Evolutionary conservation across 371 early-diverging fungal genomes (phyloP), one percentile per base, ranked within the genome.

Genomic region (Syncephalis fuscata): DNA sequence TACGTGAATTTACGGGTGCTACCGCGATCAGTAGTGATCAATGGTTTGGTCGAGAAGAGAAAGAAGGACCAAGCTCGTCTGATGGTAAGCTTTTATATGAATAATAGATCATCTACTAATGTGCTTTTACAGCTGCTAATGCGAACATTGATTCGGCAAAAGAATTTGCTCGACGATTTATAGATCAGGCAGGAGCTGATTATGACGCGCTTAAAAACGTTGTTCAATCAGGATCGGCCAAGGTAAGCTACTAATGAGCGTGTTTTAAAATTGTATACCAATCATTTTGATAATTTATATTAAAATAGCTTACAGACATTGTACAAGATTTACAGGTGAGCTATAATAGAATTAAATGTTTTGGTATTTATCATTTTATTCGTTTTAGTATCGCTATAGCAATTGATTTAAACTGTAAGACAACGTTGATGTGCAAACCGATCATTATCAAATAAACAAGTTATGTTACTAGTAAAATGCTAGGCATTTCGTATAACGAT

Each of bases 111-210:
- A 15, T 17, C 9, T n/a, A 10, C 20, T 15, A 42, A 9, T 15
- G 9, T 15, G 17, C 9, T 42, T 36, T 16, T 36, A n/a, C n/a
- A n/a, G n/a, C 7, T 22, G 40, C 39, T 37, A 38, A 32, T 45
- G n/a, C 11, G 4, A 32, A 32, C 11, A 11, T 32, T 11, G 32
- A 32, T 11, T 32, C 65, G 20, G 79, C 81, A 7, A 59, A 63
- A 1, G 78, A 73, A 17, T 71, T 80, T 58, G 84, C 84, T 5
- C 60, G 67, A 40, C 68, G 69, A 44, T 74, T 84, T 56, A 78
- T 74, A 9, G 74, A 69, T 37, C 84, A 82, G 56, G 82, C 81
- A n/a, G 53, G 70, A 9, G 83, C 81, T 17, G 90, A 89, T 60
- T 48, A 83, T 52, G 68, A 73, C 26, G 70, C 76, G 15, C 61